Base-by-base conservation (phyloP, 2,329 filamentous ascomycete genomes). In the Zymoseptoria tritici region DNA sequence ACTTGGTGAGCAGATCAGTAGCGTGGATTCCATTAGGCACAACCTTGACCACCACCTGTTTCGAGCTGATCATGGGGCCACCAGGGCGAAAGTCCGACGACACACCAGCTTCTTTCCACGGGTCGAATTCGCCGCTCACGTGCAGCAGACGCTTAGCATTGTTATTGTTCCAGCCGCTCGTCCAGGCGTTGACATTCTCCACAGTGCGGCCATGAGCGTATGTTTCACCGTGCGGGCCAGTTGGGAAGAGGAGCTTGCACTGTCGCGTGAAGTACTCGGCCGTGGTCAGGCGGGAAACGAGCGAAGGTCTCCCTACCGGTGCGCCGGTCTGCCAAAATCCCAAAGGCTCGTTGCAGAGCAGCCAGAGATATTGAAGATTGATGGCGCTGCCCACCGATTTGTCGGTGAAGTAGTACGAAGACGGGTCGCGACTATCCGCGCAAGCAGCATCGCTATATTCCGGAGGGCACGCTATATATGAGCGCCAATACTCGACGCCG, bases 291-390 rank as follows among this genome's bases (percentile, higher is more conserved):
- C 80, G 78, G 16, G 81, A 83, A 57, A 83, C 78, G 49, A 85
- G 75, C 22, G 74, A 76, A 2, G 77, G 72, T 1, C 65, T 70
- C 58, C 67, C 70, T 2, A 66, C 51, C 0, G 83, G 82, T 8
- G 81, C 81, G 22, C 80, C 80, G 61, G 79, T 78, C 68, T 84
- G 81, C 77, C 79, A 85, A 70, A 78, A 83, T 57, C 74, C 79
- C 60, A 83, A 79, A 19, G 84, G 83, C 69, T 86, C 81, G 67
- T 86, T 86, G 76, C 84, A 86, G 2, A 79, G 74, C 71, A 85
- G 77, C 83, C 84, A 87, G 13, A 75, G 68, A 83, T 83, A 86
- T 61, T 83, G 80, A 0, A 82, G 73, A 62, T 81, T 76, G 36
- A 74, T 65, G 0, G 66, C 57, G 67, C 85, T 85, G 54, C 62